phyloP scores from a whole-genome alignment of 192 early-diverging fungal genomes.

The Diversispora eburnea region DNA sequence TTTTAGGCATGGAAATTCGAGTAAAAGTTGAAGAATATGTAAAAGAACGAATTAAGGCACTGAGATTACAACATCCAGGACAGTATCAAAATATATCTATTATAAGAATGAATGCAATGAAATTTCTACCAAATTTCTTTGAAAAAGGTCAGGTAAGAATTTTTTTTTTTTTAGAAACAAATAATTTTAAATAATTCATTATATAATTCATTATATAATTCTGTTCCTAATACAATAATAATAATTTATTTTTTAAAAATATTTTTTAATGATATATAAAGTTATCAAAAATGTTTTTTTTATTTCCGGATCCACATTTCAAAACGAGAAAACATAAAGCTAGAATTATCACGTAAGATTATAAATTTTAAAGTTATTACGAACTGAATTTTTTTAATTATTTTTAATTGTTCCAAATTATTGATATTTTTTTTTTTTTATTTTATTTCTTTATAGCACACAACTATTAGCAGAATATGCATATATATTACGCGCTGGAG shows the following conservation, averaged over 20 bases:
- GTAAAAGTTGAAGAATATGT: constrained; percentile 94
- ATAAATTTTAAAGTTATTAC: not conserved
- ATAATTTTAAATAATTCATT: too few species aligned
- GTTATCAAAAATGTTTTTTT: constrained; percentile 94
- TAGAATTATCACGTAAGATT: constrained; percentile 78
- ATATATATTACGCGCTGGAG: constrained; percentile 84
- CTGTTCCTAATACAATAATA: too few species aligned
- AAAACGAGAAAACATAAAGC: constrained; percentile 99
- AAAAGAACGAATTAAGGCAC: constrained; percentile 79
- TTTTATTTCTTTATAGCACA: constrained; percentile 30
- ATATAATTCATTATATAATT: too few species aligned
- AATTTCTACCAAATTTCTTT: constrained; percentile 98
- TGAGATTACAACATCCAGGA: constrained; percentile 67
- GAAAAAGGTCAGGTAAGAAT: constrained; percentile 76
- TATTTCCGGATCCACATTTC: constrained; percentile 99
- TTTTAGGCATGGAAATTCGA: constrained; percentile 93
- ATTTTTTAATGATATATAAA: constrained; percentile 28
- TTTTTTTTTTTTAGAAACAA: not conserved
- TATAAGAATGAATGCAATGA: constrained; percentile 98
- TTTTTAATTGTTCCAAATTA: not conserved
- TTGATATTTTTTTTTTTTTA: too few species aligned
- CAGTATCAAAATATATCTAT: constrained; percentile 96
- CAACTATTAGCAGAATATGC: constrained; percentile 91
- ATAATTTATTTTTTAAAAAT: too few species aligned
- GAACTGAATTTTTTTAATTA: not conserved